A percentile compares a stretch with the other conserved stretches of the same genome.
phyloP scores from a whole-genome alignment of 768 basidiomycete species.

The Amanita molliuscula region DNA sequence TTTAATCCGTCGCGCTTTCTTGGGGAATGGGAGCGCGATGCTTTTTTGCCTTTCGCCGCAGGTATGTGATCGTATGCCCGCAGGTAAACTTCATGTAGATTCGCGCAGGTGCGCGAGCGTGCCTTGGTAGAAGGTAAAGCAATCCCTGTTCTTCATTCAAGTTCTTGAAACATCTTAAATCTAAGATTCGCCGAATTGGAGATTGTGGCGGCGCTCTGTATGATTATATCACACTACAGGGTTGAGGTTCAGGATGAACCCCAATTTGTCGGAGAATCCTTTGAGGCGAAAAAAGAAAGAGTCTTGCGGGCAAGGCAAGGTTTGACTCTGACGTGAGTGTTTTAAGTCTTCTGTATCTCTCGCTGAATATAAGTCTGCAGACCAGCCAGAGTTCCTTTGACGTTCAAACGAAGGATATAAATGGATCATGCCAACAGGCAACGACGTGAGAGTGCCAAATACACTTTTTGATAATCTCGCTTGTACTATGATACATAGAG shows the following conservation, averaged over 20 bases:
- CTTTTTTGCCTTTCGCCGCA: constrained; percentile 41
- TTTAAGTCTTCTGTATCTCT: background rate
- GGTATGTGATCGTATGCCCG: constrained; percentile 18
- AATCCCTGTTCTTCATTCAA: background rate
- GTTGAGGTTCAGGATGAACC: constrained; percentile 41
- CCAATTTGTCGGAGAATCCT: constrained; percentile 33
- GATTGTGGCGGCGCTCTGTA: constrained; percentile 38
- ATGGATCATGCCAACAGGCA: background rate
- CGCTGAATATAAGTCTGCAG: constrained; percentile 9
- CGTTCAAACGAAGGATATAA: constrained; percentile 20
- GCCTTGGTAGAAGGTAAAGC: constrained; percentile 32
- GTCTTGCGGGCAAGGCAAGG: constrained; percentile 24
- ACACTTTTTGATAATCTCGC: too few relatives aligned
- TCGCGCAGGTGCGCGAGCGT: constrained; percentile 29
- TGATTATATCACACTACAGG: constrained; percentile 34
- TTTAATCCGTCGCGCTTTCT: constrained; percentile 40
- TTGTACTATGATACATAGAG: too few relatives aligned
- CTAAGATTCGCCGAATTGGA: constrained; percentile 43
- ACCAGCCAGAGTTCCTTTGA: constrained; percentile 21
- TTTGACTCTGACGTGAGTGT: constrained; percentile 36
- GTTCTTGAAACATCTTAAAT: background rate
- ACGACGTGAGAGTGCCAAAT: background rate
- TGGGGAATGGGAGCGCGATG: constrained; percentile 43
- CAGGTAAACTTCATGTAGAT: background rate
- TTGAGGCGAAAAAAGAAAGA: constrained; percentile 33